Evolutionary conservation across 345 rosid species (phyloP), one percentile per base, ranked within the genome.

Genomic region (Salix suchowensis): DNA sequence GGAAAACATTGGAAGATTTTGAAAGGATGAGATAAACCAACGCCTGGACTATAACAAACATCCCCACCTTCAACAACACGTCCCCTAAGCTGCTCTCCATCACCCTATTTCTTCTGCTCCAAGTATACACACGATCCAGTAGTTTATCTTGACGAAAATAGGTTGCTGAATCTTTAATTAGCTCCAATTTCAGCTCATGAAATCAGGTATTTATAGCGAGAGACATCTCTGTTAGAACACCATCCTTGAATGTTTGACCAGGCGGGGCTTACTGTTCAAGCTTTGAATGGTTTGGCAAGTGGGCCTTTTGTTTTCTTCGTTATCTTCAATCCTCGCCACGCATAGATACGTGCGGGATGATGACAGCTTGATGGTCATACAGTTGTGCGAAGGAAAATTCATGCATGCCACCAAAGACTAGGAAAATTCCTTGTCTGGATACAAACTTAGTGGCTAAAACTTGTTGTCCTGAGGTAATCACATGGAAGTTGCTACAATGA

Each of bases 1-100:
- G 87, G 90, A 92, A 90, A 52, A 89, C 65, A 67, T 82, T 85
- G 13, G 94, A 90, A 1, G 94, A 90, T 36, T 83, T 85, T 4
- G 91, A 78, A 23, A 90, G 89, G 15, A 92, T 88, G 65, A 90
- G 80, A 76, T 89, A 92, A 16, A 91, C 89, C 77, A 92, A 77
- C 4, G 82, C 89, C 82, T 90, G 97, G 8, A 90, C 88, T 58
- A 88, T 19, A 39, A 77, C 80, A 67, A 92, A 90, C 52, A 72
- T 8, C 39, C 67, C 79, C 75, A 84, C 82, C 85, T 90, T 90
- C 76, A 87, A 48, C 44, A 90, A 23, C 82, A 79, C 76, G 13
- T 82, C 89, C 28, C 75, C 85, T 70, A 83, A 70, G 73, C 84
- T 76, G 60, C 84, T 83, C 62, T 87, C 89, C 78, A 78, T 84